These are phyloP conservation scores for Naganishia friedmannii DNA, from an alignment of 768 basidiomycete genomes.

Conservation along the genomic window DNA sequence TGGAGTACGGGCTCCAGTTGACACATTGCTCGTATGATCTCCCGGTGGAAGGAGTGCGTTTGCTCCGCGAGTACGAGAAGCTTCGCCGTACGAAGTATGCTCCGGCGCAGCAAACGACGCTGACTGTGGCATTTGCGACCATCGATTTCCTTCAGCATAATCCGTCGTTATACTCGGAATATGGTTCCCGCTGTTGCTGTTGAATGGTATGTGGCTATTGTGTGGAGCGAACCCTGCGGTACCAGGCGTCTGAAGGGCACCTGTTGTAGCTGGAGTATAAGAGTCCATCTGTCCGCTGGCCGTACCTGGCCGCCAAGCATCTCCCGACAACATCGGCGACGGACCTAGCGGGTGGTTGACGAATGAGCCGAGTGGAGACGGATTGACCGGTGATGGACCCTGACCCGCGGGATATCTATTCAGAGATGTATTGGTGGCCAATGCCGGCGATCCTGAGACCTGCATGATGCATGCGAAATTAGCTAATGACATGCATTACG, in stretches of 20 bases:
- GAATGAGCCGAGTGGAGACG: slow-evolving; percentile 14
- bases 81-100: neutral
- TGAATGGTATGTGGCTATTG: slow-evolving; percentile 11
- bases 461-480: neutral
- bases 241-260: slow-evolving; percentile 4
- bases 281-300: slow-evolving; percentile 14
- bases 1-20: slow-evolving; percentile 1
- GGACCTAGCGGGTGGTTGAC: slow-evolving; percentile 16
- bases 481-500: neutral
- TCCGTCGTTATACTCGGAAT: neutral
- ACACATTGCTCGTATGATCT: slow-evolving; percentile 11
- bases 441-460: neutral
- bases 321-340: slow-evolving; percentile 18
- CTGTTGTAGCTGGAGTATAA: slow-evolving; percentile 1
- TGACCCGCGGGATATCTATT: slow-evolving; percentile 16
- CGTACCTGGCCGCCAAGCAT: slow-evolving; percentile 15
- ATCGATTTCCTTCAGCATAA: slow-evolving; percentile 10
- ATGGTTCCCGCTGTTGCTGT: neutral
- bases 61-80: neutral
- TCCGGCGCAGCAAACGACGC: neutral
- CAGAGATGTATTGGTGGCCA: slow-evolving; percentile 1
- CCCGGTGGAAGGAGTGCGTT: neutral
- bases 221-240: slow-evolving; percentile 6
- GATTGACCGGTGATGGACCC: slow-evolving; percentile 10
- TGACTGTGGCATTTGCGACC: slow-evolving; percentile 11